Evolutionary conservation across 805 yeast species (phyloP).

Genomic region (Saturnispora quitensis): DNA sequence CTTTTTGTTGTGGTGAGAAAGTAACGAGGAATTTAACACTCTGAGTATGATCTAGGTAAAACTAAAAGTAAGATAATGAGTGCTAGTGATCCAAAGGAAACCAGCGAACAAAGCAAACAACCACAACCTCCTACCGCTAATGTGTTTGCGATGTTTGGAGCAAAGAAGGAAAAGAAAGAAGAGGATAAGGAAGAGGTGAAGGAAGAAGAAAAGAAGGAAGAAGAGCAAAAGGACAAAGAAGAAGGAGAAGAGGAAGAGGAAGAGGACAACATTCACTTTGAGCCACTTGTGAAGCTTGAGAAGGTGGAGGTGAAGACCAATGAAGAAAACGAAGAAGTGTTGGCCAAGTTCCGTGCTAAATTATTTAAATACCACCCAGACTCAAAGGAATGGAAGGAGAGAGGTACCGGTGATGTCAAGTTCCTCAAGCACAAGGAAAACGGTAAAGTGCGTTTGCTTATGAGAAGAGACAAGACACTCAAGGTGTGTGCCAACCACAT

Average conservation of each 20-base stretch:
- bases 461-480: slow-evolving; percentile 98
- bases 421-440: slow-evolving; percentile 82
- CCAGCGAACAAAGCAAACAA: neutral
- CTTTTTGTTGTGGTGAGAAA: neutral
- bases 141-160: slow-evolving; percentile 94
- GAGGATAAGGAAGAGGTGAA: slow-evolving; percentile 29
- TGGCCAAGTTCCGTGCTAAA: slow-evolving; percentile 87
- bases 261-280: slow-evolving; percentile 76
- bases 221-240: slow-evolving; percentile 29
- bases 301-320: slow-evolving; percentile 94
- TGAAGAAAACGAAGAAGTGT: slow-evolving; percentile 81
- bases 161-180: slow-evolving; percentile 62
- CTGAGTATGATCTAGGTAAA: neutral
- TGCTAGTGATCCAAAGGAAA: slow-evolving; percentile 16
- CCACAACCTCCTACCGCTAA: slow-evolving; percentile 67
- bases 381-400: slow-evolving; percentile 94
- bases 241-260: slow-evolving; percentile 26
- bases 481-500: slow-evolving; percentile 97
- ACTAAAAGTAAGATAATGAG: neutral
- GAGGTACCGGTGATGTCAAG: slow-evolving; percentile 98
- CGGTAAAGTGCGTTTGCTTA: slow-evolving; percentile 78
- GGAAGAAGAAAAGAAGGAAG: slow-evolving; percentile 30
- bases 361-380: slow-evolving; percentile 80
- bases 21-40: neutral
- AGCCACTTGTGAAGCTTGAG: slow-evolving; percentile 90